Evolutionary conservation across 305 asterid species (phyloP).

Genomic region (Coffea humblotiana): DNA sequence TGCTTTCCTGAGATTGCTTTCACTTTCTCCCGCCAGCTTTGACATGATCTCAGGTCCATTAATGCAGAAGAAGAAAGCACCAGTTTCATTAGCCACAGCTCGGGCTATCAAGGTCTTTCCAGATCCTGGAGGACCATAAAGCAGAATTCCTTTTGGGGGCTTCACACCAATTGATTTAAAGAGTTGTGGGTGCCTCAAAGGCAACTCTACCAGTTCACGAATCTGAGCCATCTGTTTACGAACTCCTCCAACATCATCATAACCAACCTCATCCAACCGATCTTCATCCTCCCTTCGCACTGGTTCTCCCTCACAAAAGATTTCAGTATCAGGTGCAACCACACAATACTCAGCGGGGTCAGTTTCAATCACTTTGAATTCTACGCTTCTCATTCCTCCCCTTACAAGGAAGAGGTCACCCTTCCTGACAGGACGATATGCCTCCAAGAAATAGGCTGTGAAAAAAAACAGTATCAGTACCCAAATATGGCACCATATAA

Average conservation of each 20-base stretch:
- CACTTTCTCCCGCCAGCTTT: constrained; percentile 56
- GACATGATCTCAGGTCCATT: constrained; percentile 61
- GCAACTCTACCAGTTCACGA: constrained; percentile 53
- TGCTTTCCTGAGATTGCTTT: constrained; percentile 56
- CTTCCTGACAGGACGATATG: constrained; percentile 51
- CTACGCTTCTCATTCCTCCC: constrained; percentile 58
- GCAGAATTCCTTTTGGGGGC: constrained; percentile 87
- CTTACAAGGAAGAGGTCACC: constrained; percentile 49
- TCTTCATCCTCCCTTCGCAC: constrained; percentile 50
- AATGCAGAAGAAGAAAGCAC: constrained; percentile 56
- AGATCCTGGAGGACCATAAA: constrained; percentile 64
- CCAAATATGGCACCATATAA: not conserved
- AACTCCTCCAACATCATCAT: constrained; percentile 59
- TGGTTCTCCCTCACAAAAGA: constrained; percentile 57
- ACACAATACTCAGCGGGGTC: constrained; percentile 55
- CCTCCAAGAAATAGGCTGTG: constrained; percentile 50
- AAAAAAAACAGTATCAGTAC: constrained; percentile 11
- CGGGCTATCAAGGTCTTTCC: constrained; percentile 58
- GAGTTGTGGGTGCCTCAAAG: constrained; percentile 77
- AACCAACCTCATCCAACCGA: constrained; percentile 52
- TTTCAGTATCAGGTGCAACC: constrained; percentile 57
- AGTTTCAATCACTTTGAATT: constrained; percentile 50
- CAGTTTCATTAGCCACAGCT: constrained; percentile 62
- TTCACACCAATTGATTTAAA: constrained; percentile 92
- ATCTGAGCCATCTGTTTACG: constrained; percentile 59